Percentiles rank a stretch among this genome's conserved stretches.
Conservation (phyloP, 2,329 filamentous ascomycete genomes). For the Pseudogymnoascus sp. region DNA sequence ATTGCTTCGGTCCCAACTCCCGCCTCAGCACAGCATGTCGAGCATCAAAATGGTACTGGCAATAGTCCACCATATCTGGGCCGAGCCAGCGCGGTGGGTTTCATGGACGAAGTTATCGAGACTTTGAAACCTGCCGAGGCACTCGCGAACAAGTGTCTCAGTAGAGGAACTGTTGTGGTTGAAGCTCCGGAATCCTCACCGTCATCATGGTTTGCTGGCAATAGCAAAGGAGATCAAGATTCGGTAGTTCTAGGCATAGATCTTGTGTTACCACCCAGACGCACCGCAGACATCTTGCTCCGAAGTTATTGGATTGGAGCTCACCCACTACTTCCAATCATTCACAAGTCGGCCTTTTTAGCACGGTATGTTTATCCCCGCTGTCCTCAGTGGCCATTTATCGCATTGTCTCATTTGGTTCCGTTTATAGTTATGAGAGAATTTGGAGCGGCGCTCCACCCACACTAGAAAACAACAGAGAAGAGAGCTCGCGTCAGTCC, state of each 20-base stretch:
- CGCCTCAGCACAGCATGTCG: neutral
- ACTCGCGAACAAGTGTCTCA: neutral
- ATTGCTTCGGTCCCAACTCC: neutral
- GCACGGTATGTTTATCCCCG: neutral
- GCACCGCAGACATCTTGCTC: neutral
- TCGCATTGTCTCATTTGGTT: neutral
- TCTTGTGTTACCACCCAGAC: neutral
- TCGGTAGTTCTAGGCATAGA: neutral
- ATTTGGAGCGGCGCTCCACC: neutral
- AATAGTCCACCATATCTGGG: neutral
- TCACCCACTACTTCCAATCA: slow-evolving; percentile 2
- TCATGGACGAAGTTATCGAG: slow-evolving; percentile 4
- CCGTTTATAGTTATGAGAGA: neutral
- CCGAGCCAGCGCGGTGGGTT: slow-evolving; percentile 6
- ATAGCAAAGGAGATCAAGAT: neutral
- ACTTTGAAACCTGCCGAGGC: neutral
- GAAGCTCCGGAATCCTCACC: neutral
- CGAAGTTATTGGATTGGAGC: neutral
- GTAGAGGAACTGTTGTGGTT: neutral
- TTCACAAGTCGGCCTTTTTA: slow-evolving; percentile 2
- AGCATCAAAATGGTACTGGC: neutral
- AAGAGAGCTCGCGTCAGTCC: neutral
- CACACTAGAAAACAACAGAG: neutral
- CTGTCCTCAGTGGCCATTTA: neutral
- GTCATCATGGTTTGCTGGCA: neutral